Percentiles rank a stretch among this genome's conserved stretches.
phyloP scores from a whole-genome alignment of 306 rosid genomes.

The Lagenaria siceraria region DNA sequence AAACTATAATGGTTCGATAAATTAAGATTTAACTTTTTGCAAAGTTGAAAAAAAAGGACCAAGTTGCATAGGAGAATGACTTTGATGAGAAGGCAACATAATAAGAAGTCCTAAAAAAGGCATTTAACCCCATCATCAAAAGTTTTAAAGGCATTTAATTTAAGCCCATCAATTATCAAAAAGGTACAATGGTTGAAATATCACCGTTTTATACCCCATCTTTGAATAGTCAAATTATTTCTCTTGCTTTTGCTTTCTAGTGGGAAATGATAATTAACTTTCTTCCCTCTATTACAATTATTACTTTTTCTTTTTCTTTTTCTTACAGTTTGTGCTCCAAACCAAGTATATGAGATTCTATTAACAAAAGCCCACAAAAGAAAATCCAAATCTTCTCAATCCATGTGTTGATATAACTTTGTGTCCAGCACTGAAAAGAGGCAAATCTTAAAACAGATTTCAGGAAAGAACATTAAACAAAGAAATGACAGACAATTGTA shows the following conservation, averaged over 20 bases:
- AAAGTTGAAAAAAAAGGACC: background rate
- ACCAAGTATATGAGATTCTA: constrained; percentile 1
- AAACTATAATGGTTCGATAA: too few relatives aligned
- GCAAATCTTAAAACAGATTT: constrained; percentile 1
- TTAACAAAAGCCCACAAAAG: background rate
- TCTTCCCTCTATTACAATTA: background rate
- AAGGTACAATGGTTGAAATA: constrained; percentile 1
- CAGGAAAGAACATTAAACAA: background rate
- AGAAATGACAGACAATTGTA: constrained; percentile 3
- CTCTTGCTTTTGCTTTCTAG: constrained; percentile 6
- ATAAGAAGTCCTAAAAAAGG: background rate
- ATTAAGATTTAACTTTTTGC: too few relatives aligned
- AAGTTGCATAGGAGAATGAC: background rate
- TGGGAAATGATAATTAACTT: constrained; percentile 5
- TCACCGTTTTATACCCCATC: background rate
- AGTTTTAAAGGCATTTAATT: background rate
- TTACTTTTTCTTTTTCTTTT: background rate
- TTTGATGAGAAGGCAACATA: background rate
- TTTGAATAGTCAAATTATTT: constrained; percentile 3
- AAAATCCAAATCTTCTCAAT: background rate
- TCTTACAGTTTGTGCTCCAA: background rate
- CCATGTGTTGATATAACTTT: background rate
- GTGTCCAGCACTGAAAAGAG: background rate
- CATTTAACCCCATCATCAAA: constrained; percentile 7
- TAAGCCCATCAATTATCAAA: constrained; percentile 1